phyloP scores from a whole-genome alignment of 768 basidiomycete genomes.

The Mycena leptocephala region DNA sequence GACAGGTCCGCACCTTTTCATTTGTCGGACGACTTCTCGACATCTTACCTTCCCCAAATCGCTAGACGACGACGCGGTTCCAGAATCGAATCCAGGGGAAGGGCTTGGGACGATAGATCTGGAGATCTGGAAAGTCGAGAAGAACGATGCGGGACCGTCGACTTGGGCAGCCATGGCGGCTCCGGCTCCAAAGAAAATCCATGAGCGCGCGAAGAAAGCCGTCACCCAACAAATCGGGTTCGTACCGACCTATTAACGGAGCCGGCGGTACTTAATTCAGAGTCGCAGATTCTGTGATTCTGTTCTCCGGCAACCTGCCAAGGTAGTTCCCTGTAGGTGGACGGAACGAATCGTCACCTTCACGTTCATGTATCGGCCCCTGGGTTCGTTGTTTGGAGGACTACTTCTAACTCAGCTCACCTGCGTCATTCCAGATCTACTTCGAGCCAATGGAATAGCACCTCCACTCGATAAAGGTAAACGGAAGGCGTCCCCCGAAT shows the following conservation, averaged over 20 bases:
- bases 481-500: conserved; percentile 8
- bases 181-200: conserved; percentile 32
- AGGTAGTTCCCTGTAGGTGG: conserved; percentile 10
- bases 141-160: not conserved
- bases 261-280: not conserved
- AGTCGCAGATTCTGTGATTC: conserved; percentile 2
- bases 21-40: not conserved
- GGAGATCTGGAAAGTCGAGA: conserved; percentile 24
- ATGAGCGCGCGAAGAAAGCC: conserved; percentile 45
- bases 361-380: conserved; percentile 43
- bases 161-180: conserved; percentile 1
- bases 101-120: conserved; percentile 17
- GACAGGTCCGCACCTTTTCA: not conserved
- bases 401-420: not conserved
- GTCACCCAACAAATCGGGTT: conserved; percentile 44
- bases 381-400: conserved; percentile 29
- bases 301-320: not conserved
- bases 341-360: conserved; percentile 33
- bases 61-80: conserved; percentile 2
- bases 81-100: not conserved
- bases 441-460: conserved; percentile 24
- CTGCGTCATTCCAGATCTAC: not conserved
- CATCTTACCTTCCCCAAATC: not conserved
- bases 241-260: not conserved
- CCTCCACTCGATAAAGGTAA: conserved; percentile 20